phyloP scores from a whole-genome alignment of 192 early-diverging fungal genomes.

The Kappamyces sp. region DNA sequence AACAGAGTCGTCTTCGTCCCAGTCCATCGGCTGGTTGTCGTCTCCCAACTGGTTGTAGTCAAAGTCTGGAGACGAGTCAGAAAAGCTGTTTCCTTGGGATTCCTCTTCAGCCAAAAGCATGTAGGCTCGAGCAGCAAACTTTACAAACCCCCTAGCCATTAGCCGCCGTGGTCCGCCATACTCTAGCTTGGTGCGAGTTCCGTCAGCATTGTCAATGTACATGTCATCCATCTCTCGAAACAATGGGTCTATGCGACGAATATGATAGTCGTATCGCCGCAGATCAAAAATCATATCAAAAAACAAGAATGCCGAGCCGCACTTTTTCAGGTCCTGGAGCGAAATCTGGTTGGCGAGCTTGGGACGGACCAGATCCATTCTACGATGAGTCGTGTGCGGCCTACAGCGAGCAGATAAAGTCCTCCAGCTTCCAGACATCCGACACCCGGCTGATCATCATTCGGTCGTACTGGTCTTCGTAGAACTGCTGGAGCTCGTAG shows the following conservation, averaged over 20 bases:
- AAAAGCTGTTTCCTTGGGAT: neutral
- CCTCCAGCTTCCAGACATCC: constrained; percentile 49
- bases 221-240: constrained; percentile 55
- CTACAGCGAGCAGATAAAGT: constrained; percentile 51
- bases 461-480: constrained; percentile 64
- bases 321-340: constrained; percentile 39
- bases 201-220: constrained; percentile 23
- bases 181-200: constrained; percentile 37
- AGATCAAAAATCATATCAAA: constrained; percentile 60
- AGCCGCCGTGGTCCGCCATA: constrained; percentile 10
- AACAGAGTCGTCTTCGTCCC: too few species aligned
- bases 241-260: constrained; percentile 45
- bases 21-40: too few species aligned
- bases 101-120: constrained; percentile 48
- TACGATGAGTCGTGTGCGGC: constrained; percentile 13
- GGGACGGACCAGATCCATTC: constrained; percentile 47
- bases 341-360: constrained; percentile 29
- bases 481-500: constrained; percentile 83
- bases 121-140: constrained; percentile 54
- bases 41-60: too few species aligned
- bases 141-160: constrained; percentile 50
- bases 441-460: constrained; percentile 23
- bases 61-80: neutral
- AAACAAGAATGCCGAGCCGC: constrained; percentile 33
- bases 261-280: constrained; percentile 47